Conservation (phyloP, 2,329 filamentous ascomycete genomes). For the Aureobasidium sp. region DNA sequence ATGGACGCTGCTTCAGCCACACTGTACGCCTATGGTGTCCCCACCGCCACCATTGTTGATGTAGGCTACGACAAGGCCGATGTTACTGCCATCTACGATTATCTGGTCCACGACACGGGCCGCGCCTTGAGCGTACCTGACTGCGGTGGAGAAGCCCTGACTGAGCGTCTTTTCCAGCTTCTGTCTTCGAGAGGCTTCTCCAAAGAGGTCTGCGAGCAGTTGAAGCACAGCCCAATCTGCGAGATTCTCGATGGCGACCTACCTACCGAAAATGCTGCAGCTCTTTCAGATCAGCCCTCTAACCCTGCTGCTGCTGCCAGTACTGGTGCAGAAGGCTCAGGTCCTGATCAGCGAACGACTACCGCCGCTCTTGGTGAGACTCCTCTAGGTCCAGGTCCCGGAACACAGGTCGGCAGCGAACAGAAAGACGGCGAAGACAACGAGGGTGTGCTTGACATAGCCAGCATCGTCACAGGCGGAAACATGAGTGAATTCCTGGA, state of each 20-base stretch:
- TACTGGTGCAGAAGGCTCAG: constrained; percentile 45
- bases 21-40: constrained; percentile 70
- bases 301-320: constrained; percentile 53
- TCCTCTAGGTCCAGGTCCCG: constrained; percentile 48
- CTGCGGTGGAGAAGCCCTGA: constrained; percentile 86
- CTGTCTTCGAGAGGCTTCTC: constrained; percentile 53
- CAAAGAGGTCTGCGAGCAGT: constrained; percentile 57
- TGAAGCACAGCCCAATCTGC: constrained; percentile 57
- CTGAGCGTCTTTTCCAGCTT: constrained; percentile 61
- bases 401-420: constrained; percentile 49
- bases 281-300: constrained; percentile 28
- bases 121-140: constrained; percentile 54
- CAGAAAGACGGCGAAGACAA: constrained; percentile 47
- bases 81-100: constrained; percentile 82
- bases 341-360: constrained; percentile 34
- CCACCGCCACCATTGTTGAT: constrained; percentile 79
- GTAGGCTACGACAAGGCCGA: constrained; percentile 90
- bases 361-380: constrained; percentile 37
- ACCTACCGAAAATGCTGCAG: constrained; percentile 41
- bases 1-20: constrained; percentile 85
- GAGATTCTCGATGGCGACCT: constrained; percentile 53
- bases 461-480: constrained; percentile 74
- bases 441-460: constrained; percentile 75
- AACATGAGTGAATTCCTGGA: constrained; percentile 70
- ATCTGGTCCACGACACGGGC: constrained; percentile 63